Evolutionary conservation across 2,329 filamentous ascomycete genomes (phyloP).

Genomic region (Seiridium unicorne): DNA sequence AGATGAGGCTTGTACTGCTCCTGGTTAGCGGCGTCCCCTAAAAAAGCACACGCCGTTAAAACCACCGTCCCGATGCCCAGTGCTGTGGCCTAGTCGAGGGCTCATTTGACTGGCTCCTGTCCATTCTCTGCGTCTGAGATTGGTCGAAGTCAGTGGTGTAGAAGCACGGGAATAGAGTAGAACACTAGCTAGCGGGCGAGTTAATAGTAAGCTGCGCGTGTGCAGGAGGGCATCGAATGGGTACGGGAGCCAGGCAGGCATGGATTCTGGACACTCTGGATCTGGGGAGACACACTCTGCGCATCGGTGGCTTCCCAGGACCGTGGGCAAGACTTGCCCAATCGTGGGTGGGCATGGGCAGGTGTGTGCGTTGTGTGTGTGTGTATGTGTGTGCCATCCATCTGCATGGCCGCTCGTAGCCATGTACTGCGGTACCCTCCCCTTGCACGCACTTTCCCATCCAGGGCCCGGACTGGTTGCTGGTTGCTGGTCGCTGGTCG

Average conservation of each 20-base stretch:
- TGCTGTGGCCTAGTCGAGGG: background rate
- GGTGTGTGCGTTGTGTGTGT: too few species aligned
- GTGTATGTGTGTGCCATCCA: background rate
- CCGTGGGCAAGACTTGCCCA: constrained; percentile 3
- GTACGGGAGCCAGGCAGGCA: too few species aligned
- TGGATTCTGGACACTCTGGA: too few species aligned
- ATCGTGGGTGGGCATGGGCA: background rate
- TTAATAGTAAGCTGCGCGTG: too few species aligned
- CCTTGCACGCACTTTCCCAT: background rate
- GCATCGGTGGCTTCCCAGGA: background rate
- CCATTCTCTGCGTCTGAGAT: background rate
- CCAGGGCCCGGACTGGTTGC: constrained; percentile 1
- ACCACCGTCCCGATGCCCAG: constrained; percentile 3
- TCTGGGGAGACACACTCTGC: background rate
- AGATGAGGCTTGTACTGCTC: constrained; percentile 4
- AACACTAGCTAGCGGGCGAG: too few species aligned
- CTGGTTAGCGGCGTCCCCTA: background rate
- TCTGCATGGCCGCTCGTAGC: background rate
- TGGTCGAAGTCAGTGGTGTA: background rate
- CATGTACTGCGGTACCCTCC: background rate
- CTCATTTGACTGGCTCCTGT: constrained; percentile 4
- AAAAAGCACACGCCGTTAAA: constrained; percentile 8
- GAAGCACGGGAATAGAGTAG: too few species aligned
- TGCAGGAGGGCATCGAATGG: too few species aligned
- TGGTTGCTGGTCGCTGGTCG: background rate